Percentiles rank a stretch among this genome's conserved stretches.
Evolutionary conservation across 805 yeast genomes (phyloP).

Genomic region (Metschnikowia henanensis): DNA sequence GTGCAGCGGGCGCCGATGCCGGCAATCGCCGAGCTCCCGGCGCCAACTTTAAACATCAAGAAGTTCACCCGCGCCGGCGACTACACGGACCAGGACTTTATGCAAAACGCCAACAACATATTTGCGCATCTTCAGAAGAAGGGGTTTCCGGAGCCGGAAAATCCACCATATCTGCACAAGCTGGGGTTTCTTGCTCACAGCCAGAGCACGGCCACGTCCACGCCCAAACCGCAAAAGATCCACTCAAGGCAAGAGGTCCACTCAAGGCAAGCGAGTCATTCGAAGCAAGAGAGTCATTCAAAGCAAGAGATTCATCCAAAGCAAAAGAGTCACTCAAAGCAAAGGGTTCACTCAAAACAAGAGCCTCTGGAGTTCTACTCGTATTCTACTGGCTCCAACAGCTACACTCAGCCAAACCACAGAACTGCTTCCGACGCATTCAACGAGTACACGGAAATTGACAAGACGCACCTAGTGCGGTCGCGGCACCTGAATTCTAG

Average conservation of each 20-base stretch:
- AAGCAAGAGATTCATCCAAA: too few relatives aligned
- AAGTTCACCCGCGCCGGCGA: conserved; percentile 31
- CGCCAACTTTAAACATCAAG: conserved; percentile 26
- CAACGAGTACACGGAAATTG: conserved; percentile 15
- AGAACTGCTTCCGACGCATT: conserved; percentile 5
- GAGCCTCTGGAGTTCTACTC: conserved; percentile 11
- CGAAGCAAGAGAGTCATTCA: too few relatives aligned
- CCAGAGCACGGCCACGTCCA: conserved; percentile 36
- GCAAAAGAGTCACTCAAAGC: too few relatives aligned
- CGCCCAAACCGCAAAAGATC: conserved; percentile 33
- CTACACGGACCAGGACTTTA: conserved; percentile 37
- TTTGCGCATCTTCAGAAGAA: conserved; percentile 39
- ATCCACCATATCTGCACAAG: conserved; percentile 7
- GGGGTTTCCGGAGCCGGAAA: conserved; percentile 20
- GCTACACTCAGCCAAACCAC: conserved; percentile 22
- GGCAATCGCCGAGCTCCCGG: conserved; percentile 5
- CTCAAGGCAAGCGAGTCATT: too few relatives aligned
- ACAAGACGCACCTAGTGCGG: conserved; percentile 6
- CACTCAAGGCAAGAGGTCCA: too few relatives aligned
- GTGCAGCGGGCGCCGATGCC: conserved; percentile 13
- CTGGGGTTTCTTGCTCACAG: conserved; percentile 7
- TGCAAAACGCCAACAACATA: conserved; percentile 38
- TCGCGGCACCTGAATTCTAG: not conserved
- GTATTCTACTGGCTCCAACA: conserved; percentile 36
- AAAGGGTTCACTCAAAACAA: not conserved